These are phyloP conservation scores for Mortierella alpina DNA, from an alignment of 192 early-diverging fungal species.

Conservation along the genomic window DNA sequence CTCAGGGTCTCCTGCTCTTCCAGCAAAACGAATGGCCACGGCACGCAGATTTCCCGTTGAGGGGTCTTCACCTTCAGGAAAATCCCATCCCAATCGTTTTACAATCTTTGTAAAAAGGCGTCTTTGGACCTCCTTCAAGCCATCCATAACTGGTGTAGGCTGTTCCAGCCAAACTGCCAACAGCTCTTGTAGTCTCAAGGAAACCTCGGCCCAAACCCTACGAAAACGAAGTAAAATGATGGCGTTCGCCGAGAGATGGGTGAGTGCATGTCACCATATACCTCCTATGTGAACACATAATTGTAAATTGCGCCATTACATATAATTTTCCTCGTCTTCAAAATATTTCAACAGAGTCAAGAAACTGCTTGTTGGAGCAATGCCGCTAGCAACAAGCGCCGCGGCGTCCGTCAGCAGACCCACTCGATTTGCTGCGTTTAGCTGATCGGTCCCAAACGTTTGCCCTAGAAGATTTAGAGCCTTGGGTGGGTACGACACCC, in stretches of 20 bases:
- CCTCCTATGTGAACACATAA: not conserved
- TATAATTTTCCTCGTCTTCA: conserved; percentile 82
- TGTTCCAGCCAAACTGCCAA: conserved; percentile 70
- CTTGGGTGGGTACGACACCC: conserved; percentile 81
- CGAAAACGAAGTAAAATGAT: not conserved
- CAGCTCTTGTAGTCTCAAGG: conserved; percentile 60
- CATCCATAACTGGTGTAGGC: conserved; percentile 67
- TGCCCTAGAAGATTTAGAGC: conserved; percentile 62
- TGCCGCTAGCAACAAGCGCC: conserved; percentile 81
- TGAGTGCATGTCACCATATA: not conserved
- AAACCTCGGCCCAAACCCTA: conserved; percentile 73
- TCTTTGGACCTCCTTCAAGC: conserved; percentile 67
- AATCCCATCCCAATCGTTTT: conserved; percentile 68
- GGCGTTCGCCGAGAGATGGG: not conserved
- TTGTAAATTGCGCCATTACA: conserved; percentile 51
- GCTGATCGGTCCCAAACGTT: conserved; percentile 66
- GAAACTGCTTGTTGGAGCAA: conserved; percentile 76
- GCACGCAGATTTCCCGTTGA: conserved; percentile 69
- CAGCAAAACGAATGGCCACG: conserved; percentile 74
- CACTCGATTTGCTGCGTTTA: conserved; percentile 70
- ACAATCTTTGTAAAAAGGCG: conserved; percentile 64
- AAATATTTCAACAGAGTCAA: conserved; percentile 82
- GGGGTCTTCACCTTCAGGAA: conserved; percentile 64
- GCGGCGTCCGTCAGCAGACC: conserved; percentile 88
- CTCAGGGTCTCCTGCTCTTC: conserved; percentile 65